Evolutionary conservation across 805 yeast genomes (phyloP).

Genomic region (Wickerhamiella qilinensis): DNA sequence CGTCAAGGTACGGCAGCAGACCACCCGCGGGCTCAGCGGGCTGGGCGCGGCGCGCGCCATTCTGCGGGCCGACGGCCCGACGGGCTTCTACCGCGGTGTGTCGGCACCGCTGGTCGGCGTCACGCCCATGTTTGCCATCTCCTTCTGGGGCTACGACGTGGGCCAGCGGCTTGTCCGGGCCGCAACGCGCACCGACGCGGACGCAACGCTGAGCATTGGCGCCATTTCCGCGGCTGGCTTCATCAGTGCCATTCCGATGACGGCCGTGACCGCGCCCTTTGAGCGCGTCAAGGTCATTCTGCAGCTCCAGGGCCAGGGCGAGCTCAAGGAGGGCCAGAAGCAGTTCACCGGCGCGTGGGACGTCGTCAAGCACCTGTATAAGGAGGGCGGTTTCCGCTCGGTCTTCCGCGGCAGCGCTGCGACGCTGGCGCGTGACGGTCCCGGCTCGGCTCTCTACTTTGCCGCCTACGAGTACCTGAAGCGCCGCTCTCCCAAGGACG

Average conservation of each 20-base stretch:
- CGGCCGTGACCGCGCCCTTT: conserved; percentile 93
- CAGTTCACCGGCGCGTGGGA: conserved; percentile 34
- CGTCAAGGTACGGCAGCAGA: conserved; percentile 81
- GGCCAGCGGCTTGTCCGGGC: conserved; percentile 62
- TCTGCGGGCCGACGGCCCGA: conserved; percentile 52
- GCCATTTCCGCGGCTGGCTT: conserved; percentile 88
- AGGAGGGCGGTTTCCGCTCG: conserved; percentile 69
- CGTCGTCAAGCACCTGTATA: conserved; percentile 51
- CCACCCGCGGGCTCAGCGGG: conserved; percentile 41
- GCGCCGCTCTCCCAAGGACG: conserved; percentile 26
- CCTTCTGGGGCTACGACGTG: conserved; percentile 95
- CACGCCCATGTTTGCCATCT: conserved; percentile 96
- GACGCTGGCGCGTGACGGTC: conserved; percentile 91
- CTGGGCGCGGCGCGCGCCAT: conserved; percentile 59
- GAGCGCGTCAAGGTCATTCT: conserved; percentile 89
- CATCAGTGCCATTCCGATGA: conserved; percentile 86
- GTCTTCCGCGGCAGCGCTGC: conserved; percentile 84
- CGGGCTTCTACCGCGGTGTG: conserved; percentile 86
- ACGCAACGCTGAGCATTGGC: conserved; percentile 35
- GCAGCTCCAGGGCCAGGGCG: conserved; percentile 50
- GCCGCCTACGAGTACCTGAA: conserved; percentile 85
- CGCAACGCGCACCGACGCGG: conserved; percentile 23
- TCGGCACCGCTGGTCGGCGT: conserved; percentile 91
- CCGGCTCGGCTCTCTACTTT: conserved; percentile 90
- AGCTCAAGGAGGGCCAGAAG: conserved; percentile 22